phyloP scores from a whole-genome alignment of 2,329 filamentous ascomycete genomes.

The Apiospora marii region DNA sequence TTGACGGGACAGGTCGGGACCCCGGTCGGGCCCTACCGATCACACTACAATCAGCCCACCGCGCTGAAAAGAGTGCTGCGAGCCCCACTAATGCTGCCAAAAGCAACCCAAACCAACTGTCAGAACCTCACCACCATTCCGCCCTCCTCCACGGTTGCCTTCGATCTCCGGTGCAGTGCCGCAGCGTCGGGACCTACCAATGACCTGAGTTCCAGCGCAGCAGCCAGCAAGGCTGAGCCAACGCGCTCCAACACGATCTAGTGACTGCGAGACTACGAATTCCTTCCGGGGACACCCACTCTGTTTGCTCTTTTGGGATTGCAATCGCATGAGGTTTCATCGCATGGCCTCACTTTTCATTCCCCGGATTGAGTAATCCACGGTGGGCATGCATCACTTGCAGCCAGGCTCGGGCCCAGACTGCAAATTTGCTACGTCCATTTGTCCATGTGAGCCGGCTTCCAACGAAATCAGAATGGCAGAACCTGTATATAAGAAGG shows the following conservation, averaged over 20 bases:
- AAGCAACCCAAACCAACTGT: conserved; percentile 9
- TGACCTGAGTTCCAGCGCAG: not conserved
- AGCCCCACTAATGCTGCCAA: conserved; percentile 14
- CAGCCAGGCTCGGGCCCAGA: not conserved
- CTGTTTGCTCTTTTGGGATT: not conserved
- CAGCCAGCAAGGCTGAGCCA: conserved; percentile 14
- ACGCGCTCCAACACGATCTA: not conserved
- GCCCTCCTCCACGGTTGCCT: conserved; percentile 1
- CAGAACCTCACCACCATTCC: conserved; percentile 23
- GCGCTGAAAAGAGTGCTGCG: conserved; percentile 12
- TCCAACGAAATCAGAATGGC: not conserved
- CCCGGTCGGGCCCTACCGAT: conserved; percentile 20
- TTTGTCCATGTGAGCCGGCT: not conserved
- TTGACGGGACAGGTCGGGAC: conserved; percentile 12
- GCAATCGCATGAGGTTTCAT: conserved; percentile 22
- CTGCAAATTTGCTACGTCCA: not conserved
- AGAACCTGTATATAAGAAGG: not conserved
- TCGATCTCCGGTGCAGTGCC: conserved; percentile 20
- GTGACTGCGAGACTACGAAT: not conserved
- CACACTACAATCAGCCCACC: conserved; percentile 19
- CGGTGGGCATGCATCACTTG: not conserved
- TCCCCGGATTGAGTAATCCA: conserved; percentile 5
- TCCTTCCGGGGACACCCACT: conserved; percentile 5
- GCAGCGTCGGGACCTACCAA: conserved; percentile 10
- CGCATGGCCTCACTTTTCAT: conserved; percentile 15